Percentiles rank a stretch among this genome's conserved stretches.
These are phyloP conservation scores for Arachnopeziza araneosa DNA, from an alignment of 2,329 filamentous ascomycete species.

Conservation along the genomic window DNA sequence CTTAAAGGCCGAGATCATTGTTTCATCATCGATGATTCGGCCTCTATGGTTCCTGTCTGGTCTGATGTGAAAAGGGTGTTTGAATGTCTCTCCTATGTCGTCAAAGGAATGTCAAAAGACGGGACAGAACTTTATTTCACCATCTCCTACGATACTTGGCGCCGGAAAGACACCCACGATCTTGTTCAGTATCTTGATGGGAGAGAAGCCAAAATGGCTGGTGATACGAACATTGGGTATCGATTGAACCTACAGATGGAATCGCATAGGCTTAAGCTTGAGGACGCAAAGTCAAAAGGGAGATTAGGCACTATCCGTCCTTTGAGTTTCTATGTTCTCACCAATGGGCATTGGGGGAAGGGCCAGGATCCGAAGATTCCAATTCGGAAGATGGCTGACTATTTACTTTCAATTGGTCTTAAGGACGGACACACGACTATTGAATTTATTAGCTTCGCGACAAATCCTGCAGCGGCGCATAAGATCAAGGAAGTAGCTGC, in stretches of 20 bases:
- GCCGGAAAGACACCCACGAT: conserved; percentile 19
- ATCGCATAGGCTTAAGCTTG: conserved; percentile 12
- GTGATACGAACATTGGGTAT: conserved; percentile 18
- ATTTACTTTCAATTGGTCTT: neutral
- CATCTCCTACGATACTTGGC: conserved; percentile 20
- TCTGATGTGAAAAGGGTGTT: conserved; percentile 22
- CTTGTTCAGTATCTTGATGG: conserved; percentile 11
- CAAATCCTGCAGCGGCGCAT: conserved; percentile 4
- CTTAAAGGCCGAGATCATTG: conserved; percentile 28
- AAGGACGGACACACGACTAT: conserved; percentile 5
- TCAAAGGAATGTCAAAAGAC: conserved; percentile 23
- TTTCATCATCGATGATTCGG: conserved; percentile 30
- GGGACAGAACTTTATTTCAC: conserved; percentile 28
- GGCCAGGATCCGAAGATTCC: conserved; percentile 3
- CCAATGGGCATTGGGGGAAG: conserved; percentile 18
- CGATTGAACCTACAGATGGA: conserved; percentile 18
- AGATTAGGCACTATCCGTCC: conserved; percentile 9
- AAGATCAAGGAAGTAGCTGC: conserved; percentile 8
- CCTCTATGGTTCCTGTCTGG: conserved; percentile 24
- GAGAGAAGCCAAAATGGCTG: conserved; percentile 9
- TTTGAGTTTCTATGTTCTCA: conserved; percentile 21
- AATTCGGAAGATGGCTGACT: conserved; percentile 7
- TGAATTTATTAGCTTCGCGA: conserved; percentile 17
- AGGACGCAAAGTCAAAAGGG: conserved; percentile 8
- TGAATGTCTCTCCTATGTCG: conserved; percentile 25